Percentiles rank a stretch among this genome's conserved stretches.
Conservation (phyloP, 2,329 filamentous ascomycete species). For the Aschersonia sp. region DNA sequence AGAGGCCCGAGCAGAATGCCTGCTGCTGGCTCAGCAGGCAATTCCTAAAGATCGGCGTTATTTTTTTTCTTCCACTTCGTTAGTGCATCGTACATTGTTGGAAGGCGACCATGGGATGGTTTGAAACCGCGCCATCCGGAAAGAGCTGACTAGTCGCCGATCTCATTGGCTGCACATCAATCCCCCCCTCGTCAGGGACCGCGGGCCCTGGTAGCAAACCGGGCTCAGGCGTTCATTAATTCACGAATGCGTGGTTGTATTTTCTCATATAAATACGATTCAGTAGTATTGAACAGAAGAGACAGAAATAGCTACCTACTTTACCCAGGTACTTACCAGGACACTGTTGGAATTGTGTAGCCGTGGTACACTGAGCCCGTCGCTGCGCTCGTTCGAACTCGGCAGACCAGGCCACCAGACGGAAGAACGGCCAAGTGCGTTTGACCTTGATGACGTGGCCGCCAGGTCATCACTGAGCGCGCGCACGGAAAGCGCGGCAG, state of each 20-base stretch:
- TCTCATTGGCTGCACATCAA: neutral
- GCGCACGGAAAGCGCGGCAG: neutral
- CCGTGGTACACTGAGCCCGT: too few species aligned
- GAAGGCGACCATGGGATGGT: neutral
- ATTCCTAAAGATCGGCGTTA: neutral
- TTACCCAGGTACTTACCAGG: too few species aligned
- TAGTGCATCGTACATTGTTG: neutral
- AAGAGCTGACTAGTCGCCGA: neutral
- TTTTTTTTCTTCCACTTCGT: neutral
- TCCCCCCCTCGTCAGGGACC: neutral
- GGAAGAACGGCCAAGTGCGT: neutral
- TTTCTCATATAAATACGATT: too few species aligned
- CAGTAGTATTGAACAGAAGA: too few species aligned
- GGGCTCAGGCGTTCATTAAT: too few species aligned
- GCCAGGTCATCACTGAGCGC: neutral
- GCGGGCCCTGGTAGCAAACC: too few species aligned
- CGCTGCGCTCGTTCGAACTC: too few species aligned
- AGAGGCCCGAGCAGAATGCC: neutral
- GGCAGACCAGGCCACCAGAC: too few species aligned
- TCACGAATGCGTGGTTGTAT: too few species aligned
- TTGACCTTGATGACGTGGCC: neutral
- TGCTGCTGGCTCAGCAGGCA: neutral
- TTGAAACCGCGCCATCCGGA: neutral
- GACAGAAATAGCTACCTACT: too few species aligned
- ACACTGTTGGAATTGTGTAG: too few species aligned